Evolutionary conservation across 2,329 filamentous ascomycete genomes (phyloP), one percentile per base, ranked within the genome.

Genomic region (Calonectria multiphialidica): DNA sequence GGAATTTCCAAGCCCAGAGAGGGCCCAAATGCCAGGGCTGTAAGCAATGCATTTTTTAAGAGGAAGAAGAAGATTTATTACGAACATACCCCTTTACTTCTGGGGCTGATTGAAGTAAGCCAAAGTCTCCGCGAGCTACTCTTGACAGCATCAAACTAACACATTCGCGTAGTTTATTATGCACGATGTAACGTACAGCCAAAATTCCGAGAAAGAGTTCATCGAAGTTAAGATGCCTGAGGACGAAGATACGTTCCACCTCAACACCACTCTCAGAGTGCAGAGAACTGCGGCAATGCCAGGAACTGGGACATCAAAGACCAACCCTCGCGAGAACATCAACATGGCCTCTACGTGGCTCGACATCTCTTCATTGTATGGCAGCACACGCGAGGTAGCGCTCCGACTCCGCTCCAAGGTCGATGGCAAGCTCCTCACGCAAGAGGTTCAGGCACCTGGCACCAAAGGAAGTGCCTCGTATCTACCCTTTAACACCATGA

Each of bases 31-130:
- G 8, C 50, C 12, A 55, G 50, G 23, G 50, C 50, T 21, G 18
- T 55, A 21, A 55, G 50, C 30, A 55, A 55, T 55, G 50, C 50
- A 1, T 55, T 55, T 55, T 55, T 55, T 8, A 55, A 55, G 30
- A 35, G 50, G 50, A 55, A 55, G 50, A 55, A 55, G 30, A 55
- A 55, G 18, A 55, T 55, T 35, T 55, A 55, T 15, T 55, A 55
- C 13, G 50, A 55, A 18, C 30, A 55, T 35, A 55, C 30, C 9
- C 50, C 50, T 30, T 55, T 55, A 18, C 50, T 55, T 55, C 50
- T 55, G 6, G 50, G 50, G 30, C 21, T 55, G 30, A 55, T 55
- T 55, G 50, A 55, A 15, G 50, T 55, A 21, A 35, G 50, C 4
- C 3, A 15, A 35, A 13, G 9, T 35, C 25, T 1, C 16, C 28